Conservation (phyloP, 179 eudicot genomes). For the Sideroxylon spinosum region DNA sequence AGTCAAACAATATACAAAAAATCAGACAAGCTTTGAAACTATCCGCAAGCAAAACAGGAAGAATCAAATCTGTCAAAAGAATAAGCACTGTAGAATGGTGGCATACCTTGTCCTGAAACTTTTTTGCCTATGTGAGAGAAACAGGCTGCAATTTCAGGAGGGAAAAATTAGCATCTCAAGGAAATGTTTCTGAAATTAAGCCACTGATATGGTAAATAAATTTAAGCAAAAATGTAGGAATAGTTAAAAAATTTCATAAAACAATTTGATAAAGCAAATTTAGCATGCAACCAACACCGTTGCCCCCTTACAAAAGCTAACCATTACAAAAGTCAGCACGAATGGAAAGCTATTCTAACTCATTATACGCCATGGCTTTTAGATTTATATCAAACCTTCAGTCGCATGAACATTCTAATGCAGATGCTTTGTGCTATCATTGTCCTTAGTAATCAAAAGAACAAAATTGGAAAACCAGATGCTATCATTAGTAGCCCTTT, state of each 20-base stretch:
- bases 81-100: background rate
- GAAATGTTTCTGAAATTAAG: background rate
- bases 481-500: no score
- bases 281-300: background rate
- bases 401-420: background rate
- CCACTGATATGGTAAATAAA: background rate
- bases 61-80: background rate
- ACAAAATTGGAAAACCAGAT: background rate
- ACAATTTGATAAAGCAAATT: background rate
- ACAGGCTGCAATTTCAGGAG: conserved; percentile 50
- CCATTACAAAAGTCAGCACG: background rate
- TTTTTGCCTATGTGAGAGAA: conserved; percentile 63
- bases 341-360: background rate
- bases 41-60: background rate
- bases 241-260: background rate
- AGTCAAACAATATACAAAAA: background rate
- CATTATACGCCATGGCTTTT: background rate
- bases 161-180: background rate
- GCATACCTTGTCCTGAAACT: conserved; percentile 47
- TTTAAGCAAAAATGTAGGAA: background rate
- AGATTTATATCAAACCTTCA: background rate
- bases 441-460: background rate
- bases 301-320: background rate
- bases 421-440: background rate
- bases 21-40: background rate